phyloP scores from a whole-genome alignment of 768 basidiomycete genomes.

The Collybia nuda region DNA sequence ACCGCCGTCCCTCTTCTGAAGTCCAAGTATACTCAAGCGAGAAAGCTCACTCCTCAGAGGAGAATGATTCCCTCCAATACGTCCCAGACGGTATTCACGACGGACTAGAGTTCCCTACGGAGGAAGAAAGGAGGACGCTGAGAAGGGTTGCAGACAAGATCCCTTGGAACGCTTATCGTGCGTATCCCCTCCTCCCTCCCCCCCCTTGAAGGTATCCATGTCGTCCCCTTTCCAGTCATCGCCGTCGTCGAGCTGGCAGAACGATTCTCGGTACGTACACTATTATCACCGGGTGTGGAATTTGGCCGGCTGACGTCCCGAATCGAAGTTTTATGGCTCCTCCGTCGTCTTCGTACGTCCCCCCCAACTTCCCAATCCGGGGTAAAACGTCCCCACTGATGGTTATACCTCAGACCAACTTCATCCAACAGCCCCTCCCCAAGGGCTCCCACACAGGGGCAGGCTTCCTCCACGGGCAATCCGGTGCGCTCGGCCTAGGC shows the following conservation, averaged over 20 bases:
- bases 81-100: constrained; percentile 36
- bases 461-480: constrained; percentile 48
- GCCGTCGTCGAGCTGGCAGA: constrained; percentile 70
- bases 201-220: background rate
- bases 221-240: constrained; percentile 47
- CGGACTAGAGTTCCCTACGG: constrained; percentile 62
- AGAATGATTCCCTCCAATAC: constrained; percentile 4
- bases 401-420: constrained; percentile 56
- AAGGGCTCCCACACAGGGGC: constrained; percentile 65
- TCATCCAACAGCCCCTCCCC: constrained; percentile 72
- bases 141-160: constrained; percentile 59
- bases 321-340: constrained; percentile 40
- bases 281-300: background rate
- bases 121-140: constrained; percentile 56
- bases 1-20: background rate
- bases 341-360: constrained; percentile 48
- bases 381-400: background rate
- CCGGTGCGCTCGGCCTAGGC: constrained; percentile 67
- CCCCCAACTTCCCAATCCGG: background rate
- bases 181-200: constrained; percentile 9
- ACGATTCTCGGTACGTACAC: constrained; percentile 59
- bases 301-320: background rate
- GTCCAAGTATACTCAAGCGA: too few species aligned
- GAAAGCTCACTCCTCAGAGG: background rate
- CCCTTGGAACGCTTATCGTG: constrained; percentile 59